Base-by-base conservation (phyloP, 2,329 filamentous ascomycete species). In the Escovopsis weberi region DNA sequence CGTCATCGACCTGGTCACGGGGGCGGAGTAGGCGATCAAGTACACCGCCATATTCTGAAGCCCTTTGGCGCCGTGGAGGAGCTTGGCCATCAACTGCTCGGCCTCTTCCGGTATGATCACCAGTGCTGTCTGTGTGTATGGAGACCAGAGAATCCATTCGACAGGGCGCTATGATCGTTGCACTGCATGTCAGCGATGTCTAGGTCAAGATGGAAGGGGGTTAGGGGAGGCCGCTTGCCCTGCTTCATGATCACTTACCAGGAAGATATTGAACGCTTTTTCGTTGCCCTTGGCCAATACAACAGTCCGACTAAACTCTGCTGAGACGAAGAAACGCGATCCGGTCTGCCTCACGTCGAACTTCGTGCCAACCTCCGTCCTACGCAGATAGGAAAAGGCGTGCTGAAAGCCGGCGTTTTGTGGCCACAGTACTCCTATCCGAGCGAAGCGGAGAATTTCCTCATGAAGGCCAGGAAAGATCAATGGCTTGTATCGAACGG, bases 21-120 rank as follows among this genome's bases (percentile, higher is more conserved):
- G 74, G 0, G 78, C 69, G 0, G 77, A 65, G 45, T 83, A 83
- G 0, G 65, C 58, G 0, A 81, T 50, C 0, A 82, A 59, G 43
- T 72, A 63, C 0, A 66, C 64, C 1, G 40, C 33, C 1, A 49
- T 43, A 12, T 34, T 43, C 2, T 40, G 30, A 12, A 1, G 12
- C n/a, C n/a, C 4, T 3, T 34, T 34, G 7, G 32, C n/a, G 1
- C 26, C 36, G 0, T 42, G 41, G 1, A 55, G 56, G 6, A 80
- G 47, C 0, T 64, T 46, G 0, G 65, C 63, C 3, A 83, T 63
- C 0, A 82, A 48, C 0, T 30, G 38, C 43, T 83, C 74, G 0
- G 69, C 75, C 53, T 84, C 80, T 48, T 83, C 78, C 0, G 77
- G 73, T 26, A 73, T 75, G 2, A 83, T 51, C 2, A 83, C 54